Evolutionary conservation across 106 monocot species (phyloP), one percentile per base, ranked within the genome.

Genomic region (Apostasia ramifera): DNA sequence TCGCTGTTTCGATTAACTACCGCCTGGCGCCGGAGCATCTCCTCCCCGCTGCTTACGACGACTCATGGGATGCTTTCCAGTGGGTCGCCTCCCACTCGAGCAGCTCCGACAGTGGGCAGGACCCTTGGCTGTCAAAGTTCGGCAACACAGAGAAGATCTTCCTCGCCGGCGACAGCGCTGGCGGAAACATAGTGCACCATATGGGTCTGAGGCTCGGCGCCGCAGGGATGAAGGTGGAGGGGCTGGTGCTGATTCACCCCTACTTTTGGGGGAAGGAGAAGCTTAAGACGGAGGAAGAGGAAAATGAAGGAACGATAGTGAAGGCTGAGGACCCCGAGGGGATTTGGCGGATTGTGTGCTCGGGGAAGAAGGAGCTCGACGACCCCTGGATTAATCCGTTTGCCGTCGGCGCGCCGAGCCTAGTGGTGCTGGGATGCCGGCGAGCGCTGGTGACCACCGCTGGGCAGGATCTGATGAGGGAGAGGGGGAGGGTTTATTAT

Each of bases 131-230:
- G 40, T 45, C 37, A 47, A 55, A 52, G 10, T 44, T 47, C 10
- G 47, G 45, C 7, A 14, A 44, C 4, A n/a, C 64, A 13, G 10
- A 6, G 52, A 52, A 4, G 52, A 14, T 61, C 64, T 80, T 84
- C 73, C 15, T 84, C 7, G 72, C 64, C 53, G 84, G 84, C 59
- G 84, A 84, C 60, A 84, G 80, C 66, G 77, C 80, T 62, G 80
- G 84, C 57, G 84, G 60, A 1, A 84, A 80, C 77, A 77, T 84
- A 44, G 77, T 62, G 5, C 80, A 80, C 77, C 77, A 80, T 62
- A 77, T 77, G 40, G 77, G 61, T 40, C 47, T 50, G 11, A 26
- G 46, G 52, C 63, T 52, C 44, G 55, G 41, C 47, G 70, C 41
- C 15, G 41, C 26, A 26, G 26, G 26, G 26, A 26, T 26, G 53